Evolutionary conservation across 768 basidiomycete genomes (phyloP).

Genomic region (Candolleomyces efflorescens): DNA sequence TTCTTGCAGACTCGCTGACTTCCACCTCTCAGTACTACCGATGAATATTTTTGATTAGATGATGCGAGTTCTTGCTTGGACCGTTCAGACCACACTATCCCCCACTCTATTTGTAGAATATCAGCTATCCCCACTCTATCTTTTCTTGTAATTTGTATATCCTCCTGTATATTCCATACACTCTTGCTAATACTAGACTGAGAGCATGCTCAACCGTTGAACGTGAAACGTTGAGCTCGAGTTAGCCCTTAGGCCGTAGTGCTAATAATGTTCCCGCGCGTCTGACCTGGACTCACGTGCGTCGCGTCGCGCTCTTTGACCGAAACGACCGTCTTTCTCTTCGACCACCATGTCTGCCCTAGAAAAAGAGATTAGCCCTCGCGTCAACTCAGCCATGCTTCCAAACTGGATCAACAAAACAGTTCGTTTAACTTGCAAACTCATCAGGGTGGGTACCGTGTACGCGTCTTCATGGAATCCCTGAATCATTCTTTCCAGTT

Average conservation of each 20-base stretch:
- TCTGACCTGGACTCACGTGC: not conserved
- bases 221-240: too few species aligned
- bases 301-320: slow-evolving; percentile 61
- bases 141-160: too few species aligned
- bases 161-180: too few species aligned
- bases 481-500: not conserved
- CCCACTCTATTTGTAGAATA: too few species aligned
- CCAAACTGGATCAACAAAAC: slow-evolving; percentile 46
- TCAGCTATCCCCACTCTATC: too few species aligned
- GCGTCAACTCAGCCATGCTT: slow-evolving; percentile 62
- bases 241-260: too few species aligned
- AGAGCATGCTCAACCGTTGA: too few species aligned
- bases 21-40: not conserved
- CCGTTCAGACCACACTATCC: too few species aligned
- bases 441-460: slow-evolving; percentile 39
- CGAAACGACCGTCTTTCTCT: not conserved
- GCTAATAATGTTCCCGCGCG: too few species aligned
- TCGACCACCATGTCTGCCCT: slow-evolving; percentile 1
- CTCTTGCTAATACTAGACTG: too few species aligned
- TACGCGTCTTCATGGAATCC: not conserved
- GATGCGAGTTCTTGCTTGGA: not conserved
- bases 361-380: slow-evolving; percentile 30
- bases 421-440: slow-evolving; percentile 60
- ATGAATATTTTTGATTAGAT: not conserved
- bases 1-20: too few species aligned